A percentile compares a stretch with the other conserved stretches of the same genome.
phyloP scores from a whole-genome alignment of 2,329 filamentous ascomycete genomes.

The Cryphonectria nitschkei region DNA sequence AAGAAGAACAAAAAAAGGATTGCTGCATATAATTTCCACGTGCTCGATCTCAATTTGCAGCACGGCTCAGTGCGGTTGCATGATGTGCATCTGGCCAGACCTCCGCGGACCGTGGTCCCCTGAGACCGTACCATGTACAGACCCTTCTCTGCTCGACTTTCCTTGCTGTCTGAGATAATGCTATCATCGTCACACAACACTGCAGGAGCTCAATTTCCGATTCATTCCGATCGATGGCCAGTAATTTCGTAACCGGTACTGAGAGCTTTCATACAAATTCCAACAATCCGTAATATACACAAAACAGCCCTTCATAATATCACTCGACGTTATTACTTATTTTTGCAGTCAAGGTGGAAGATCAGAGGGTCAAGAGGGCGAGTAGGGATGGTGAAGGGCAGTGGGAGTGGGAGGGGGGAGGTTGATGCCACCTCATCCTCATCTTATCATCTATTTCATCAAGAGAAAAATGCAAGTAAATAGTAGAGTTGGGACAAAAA shows the following conservation, averaged over 20 bases:
- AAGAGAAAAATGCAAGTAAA: no score
- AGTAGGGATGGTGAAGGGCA: no score
- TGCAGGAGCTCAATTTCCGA: not conserved
- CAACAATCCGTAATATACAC: not conserved
- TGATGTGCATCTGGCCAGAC: not conserved
- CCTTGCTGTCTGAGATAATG: no score
- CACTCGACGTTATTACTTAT: not conserved
- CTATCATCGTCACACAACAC: not conserved
- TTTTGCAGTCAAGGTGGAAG: not conserved
- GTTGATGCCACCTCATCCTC: no score
- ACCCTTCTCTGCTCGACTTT: no score
- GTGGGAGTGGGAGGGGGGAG: no score
- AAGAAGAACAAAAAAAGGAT: not conserved
- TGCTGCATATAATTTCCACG: not conserved
- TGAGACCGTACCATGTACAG: not conserved
- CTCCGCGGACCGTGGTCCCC: not conserved
- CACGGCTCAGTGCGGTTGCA: not conserved
- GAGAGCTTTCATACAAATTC: not conserved
- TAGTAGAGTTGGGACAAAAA: no score
- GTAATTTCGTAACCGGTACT: not conserved
- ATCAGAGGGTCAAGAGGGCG: not conserved
- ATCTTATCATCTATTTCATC: no score
- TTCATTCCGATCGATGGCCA: not conserved
- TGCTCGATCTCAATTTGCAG: not conserved
- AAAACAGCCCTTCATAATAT: not conserved